Evolutionary conservation across 192 early-diverging fungal genomes (phyloP), one percentile per base, ranked within the genome.

Genomic region (Jimgerdemannia lactiflua): DNA sequence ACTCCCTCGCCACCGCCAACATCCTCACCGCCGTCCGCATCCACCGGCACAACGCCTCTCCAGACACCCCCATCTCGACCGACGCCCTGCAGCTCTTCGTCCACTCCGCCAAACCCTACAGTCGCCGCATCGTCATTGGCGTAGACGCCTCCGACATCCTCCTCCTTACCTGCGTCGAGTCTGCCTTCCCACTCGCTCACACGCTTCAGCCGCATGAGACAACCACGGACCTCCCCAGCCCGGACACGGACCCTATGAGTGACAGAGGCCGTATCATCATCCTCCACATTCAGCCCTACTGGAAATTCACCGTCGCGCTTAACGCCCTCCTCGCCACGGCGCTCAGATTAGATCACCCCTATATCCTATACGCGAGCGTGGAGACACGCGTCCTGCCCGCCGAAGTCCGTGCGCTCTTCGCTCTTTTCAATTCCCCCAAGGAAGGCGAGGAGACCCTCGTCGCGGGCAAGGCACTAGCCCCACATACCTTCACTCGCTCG

Each of bases 11-110:
- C 49, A 6, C 49, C 49, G 49, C 49, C 6, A 59, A 59, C 49
- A 59, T 68, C 67, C 29, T 68, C 40, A 68, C 67, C 67, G 67
- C 67, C 29, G 67, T 68, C 9, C 67, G 67, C 67, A 10, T 10
- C 19, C 67, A 68, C 40, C 67, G 67, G 8, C 67, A 68, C 40
- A 20, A 68, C 19, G 19, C 67, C 29, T 39, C 29, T 19, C 67
- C 19, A 6, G 67, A 68, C 29, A 2, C 40, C 1, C 29, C 19
- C 40, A 59, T 59, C 6, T 59, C 49, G 14, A 68, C 67, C 6
- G 67, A 41, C 7, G 6, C 67, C 18, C 40, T 68, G 8, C 29
- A 20, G 18, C 9, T 19, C 40, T 68, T 68, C 19, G 67, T 68
- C 9, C 9, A 2, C 6, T 39, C 29, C 67, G 67, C 67, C 7